Base-by-base conservation (phyloP, 139 green algal species). In the Astrephomene gubernaculifera region DNA sequence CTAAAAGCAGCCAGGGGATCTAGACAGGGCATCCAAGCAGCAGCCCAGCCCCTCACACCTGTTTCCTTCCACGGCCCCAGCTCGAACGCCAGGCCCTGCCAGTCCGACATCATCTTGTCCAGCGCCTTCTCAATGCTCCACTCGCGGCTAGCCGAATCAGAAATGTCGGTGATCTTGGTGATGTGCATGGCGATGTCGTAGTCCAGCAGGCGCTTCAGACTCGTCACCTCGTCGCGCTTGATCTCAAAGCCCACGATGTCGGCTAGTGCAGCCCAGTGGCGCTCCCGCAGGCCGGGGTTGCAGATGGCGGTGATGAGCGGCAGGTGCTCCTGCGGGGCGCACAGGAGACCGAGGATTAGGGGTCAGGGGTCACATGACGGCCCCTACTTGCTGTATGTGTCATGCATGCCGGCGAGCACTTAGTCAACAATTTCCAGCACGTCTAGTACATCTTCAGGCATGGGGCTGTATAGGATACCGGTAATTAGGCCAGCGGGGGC, bases 171-270 rank as follows among this genome's bases (percentile, higher is more conserved):
- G 52, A 87, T 75, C 33, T 72, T 60, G n/a, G 36, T 31, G 9
- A 94, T 70, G 83, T 93, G 89, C 31, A 90, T 74, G 36, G 87
- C 73, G 60, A 95, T 92, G 81, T 95, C 90, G 57, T 93, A 84
- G 82, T 96, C 93, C 36, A 96, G 85, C 71, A 95, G 87, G 4
- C 91, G 87, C 79, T 90, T 90, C 29, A 96, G 80, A 25, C 71
- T 89, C 4, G 93, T 95, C 39, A 93, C 87, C 85, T 95, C 93
- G 53, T 95, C 90, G 29, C 87, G 86, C 64, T 91, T 91, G 74
- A 96, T 87, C 79, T 96, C 92, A 87, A 96, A 95, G 49, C 93
- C 93, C 14, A 95, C 90, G 4, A 94, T 54, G 19, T 94, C 90
- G 2, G 92, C 93, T 24, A 96, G 89, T 8, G 85, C 78, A 39